Conservation (phyloP, 2,329 filamentous ascomycete genomes). For the Cladosporium halotolerans region DNA sequence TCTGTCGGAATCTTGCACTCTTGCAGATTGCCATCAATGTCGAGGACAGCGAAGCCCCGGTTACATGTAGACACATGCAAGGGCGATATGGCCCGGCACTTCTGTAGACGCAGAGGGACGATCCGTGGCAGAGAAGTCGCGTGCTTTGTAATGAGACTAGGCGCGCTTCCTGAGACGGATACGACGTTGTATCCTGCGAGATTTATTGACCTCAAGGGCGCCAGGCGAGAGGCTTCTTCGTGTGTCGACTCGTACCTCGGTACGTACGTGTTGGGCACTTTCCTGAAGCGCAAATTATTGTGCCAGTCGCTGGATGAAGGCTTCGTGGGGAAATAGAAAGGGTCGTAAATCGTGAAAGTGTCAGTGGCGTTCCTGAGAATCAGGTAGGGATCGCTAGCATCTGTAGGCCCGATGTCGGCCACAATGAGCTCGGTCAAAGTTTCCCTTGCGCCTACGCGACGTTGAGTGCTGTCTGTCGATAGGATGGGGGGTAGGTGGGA, state of each 20-base stretch:
- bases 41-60: slow-evolving; percentile 62
- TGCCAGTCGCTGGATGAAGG: slow-evolving; percentile 35
- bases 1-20: slow-evolving; percentile 65
- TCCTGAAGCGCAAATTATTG: slow-evolving; percentile 65
- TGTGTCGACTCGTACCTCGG: slow-evolving; percentile 51
- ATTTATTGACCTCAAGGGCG: slow-evolving; percentile 53
- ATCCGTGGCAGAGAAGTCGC: slow-evolving; percentile 70
- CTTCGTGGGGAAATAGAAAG: slow-evolving; percentile 50
- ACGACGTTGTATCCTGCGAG: slow-evolving; percentile 75
- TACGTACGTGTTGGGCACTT: slow-evolving; percentile 62
- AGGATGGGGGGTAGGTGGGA: slow-evolving; percentile 71
- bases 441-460: slow-evolving; percentile 67
- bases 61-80: slow-evolving; percentile 2
- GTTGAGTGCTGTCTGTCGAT: slow-evolving; percentile 62
- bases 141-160: slow-evolving; percentile 77
- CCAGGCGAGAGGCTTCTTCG: slow-evolving; percentile 39
- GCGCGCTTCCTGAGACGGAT: slow-evolving; percentile 73
- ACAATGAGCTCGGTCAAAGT: slow-evolving; percentile 72
- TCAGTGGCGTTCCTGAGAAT: slow-evolving; percentile 73
- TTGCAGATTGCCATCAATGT: slow-evolving; percentile 56
- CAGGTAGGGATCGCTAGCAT: slow-evolving; percentile 66
- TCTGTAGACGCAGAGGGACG: slow-evolving; percentile 13
- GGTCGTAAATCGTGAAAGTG: slow-evolving; percentile 82
- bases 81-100: slow-evolving; percentile 5
- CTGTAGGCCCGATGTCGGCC: slow-evolving; percentile 74